A percentile compares a stretch with the other conserved stretches of the same genome.
Evolutionary conservation across 805 yeast genomes (phyloP).

Genomic region (Pichia kluyveri): DNA sequence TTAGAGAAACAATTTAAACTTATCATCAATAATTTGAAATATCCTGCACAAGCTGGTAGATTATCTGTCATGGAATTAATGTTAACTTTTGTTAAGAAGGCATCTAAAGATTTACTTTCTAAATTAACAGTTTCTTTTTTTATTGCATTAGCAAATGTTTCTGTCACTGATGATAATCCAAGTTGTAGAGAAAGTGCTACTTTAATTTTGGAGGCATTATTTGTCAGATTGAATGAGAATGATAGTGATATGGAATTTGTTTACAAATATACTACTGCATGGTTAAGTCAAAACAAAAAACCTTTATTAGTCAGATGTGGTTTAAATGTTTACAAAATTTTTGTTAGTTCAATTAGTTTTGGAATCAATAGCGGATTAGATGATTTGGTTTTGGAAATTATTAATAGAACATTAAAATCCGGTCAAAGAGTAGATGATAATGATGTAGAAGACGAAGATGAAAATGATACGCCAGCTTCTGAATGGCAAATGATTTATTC

Average conservation of each 20-base stretch:
- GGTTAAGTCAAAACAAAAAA: constrained; percentile 55
- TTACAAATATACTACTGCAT: constrained; percentile 39
- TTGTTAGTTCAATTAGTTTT: constrained; percentile 38
- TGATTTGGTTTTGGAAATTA: constrained; percentile 20
- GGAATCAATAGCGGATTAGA: constrained; percentile 22
- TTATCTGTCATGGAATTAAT: constrained; percentile 86
- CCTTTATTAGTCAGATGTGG: constrained; percentile 59
- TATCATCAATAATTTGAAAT: constrained; percentile 69
- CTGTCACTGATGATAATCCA: constrained; percentile 67
- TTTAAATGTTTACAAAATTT: constrained; percentile 60
- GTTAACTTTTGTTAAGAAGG: constrained; percentile 57
- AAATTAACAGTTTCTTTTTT: constrained; percentile 70
- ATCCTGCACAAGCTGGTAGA: constrained; percentile 81
- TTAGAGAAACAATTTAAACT: constrained; percentile 76
- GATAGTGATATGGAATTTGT: constrained; percentile 23
- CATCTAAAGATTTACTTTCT: constrained; percentile 48
- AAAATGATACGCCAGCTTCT: constrained; percentile 13
- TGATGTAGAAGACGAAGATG: constrained; percentile 21
- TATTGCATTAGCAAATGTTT: constrained; percentile 68
- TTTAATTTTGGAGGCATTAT: constrained; percentile 44
- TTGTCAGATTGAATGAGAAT: constrained; percentile 35
- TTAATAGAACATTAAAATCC: constrained; percentile 12
- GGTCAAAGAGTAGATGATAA: constrained; percentile 27
- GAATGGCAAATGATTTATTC: constrained; percentile 78
- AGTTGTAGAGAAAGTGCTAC: constrained; percentile 82